Conservation (phyloP, 768 basidiomycete genomes). For the Rossbeevera mucosa region DNA sequence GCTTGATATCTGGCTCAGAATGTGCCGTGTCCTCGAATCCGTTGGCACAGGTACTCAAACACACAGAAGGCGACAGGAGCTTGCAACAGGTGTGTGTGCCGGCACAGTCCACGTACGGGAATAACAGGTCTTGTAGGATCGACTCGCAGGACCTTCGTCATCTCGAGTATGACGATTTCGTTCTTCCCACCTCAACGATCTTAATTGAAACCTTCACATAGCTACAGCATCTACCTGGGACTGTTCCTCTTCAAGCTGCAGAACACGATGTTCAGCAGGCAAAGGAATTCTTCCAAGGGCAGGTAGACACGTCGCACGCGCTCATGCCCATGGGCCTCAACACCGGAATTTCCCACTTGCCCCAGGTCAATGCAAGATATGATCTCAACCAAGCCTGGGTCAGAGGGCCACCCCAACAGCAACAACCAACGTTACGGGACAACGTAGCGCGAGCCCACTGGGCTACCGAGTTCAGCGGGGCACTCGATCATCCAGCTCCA, state of each 20-base stretch:
- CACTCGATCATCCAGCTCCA: slow-evolving; percentile 21
- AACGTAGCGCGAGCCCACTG: slow-evolving; percentile 38
- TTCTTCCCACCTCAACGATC: background rate
- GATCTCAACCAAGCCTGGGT: slow-evolving; percentile 52
- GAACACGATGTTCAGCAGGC: slow-evolving; percentile 72
- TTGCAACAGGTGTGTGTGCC: slow-evolving; percentile 64
- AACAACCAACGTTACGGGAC: slow-evolving; percentile 36
- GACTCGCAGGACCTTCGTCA: slow-evolving; percentile 67
- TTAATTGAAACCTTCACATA: slow-evolving; percentile 25
- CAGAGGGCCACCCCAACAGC: slow-evolving; percentile 44
- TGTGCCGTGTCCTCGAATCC: slow-evolving; percentile 84
- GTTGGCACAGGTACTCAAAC: slow-evolving; percentile 83
- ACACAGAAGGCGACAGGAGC: slow-evolving; percentile 84
- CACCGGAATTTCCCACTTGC: slow-evolving; percentile 27
- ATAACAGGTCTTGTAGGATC: slow-evolving; percentile 47
- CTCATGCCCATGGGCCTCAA: slow-evolving; percentile 31
- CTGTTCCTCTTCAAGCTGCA: slow-evolving; percentile 43
- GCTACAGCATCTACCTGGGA: slow-evolving; percentile 74
- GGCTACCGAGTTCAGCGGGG: slow-evolving; percentile 52
- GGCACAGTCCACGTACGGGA: background rate
- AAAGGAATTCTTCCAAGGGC: slow-evolving; percentile 70
- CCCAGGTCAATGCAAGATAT: slow-evolving; percentile 25
- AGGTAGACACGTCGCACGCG: slow-evolving; percentile 28
- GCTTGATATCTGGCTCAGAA: slow-evolving; percentile 83
- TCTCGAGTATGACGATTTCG: slow-evolving; percentile 49